These are phyloP conservation scores for Xylariaceae sp. DNA, from an alignment of 2,329 filamentous ascomycete genomes.

Conservation along the genomic window DNA sequence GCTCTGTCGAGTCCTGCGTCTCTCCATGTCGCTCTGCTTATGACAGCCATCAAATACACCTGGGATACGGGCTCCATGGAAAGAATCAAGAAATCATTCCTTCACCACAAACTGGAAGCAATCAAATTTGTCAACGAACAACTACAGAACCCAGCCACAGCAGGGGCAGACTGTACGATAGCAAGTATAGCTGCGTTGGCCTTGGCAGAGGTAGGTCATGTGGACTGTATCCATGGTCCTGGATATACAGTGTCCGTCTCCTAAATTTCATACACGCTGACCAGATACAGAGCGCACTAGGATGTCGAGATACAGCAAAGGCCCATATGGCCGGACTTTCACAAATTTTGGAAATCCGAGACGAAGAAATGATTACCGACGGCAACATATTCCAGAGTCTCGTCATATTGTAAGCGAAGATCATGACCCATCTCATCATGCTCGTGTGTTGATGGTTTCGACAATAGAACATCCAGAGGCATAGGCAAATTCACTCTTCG, in stretches of 20 bases:
- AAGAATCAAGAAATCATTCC: conserved; percentile 22
- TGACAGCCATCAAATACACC: conserved; percentile 24
- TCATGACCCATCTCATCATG: neutral
- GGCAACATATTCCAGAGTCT: conserved; percentile 23
- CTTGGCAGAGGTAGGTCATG: conserved; percentile 21
- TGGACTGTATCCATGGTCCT: neutral
- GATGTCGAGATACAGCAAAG: conserved; percentile 22
- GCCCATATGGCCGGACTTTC: conserved; percentile 23
- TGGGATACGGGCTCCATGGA: conserved; percentile 27
- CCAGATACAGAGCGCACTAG: conserved; percentile 20
- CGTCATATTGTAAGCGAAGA: conserved; percentile 19
- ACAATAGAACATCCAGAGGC: conserved; percentile 20
- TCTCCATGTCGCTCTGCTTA: conserved; percentile 23
- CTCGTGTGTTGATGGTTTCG: neutral
- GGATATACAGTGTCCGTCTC: neutral
- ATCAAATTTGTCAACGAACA: conserved; percentile 27
- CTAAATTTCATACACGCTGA: conserved; percentile 1
- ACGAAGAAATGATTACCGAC: conserved; percentile 16
- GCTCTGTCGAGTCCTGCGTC: conserved; percentile 23
- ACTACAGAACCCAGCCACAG: conserved; percentile 19
- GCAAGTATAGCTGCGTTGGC: conserved; percentile 23
- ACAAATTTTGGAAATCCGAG: conserved; percentile 20
- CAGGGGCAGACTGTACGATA: conserved; percentile 21
- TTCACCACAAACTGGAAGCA: conserved; percentile 25
- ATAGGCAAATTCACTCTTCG: conserved; percentile 20